Evolutionary conservation across 164 flowering plant genomes (phyloP).

Genomic region (Sedum album): DNA sequence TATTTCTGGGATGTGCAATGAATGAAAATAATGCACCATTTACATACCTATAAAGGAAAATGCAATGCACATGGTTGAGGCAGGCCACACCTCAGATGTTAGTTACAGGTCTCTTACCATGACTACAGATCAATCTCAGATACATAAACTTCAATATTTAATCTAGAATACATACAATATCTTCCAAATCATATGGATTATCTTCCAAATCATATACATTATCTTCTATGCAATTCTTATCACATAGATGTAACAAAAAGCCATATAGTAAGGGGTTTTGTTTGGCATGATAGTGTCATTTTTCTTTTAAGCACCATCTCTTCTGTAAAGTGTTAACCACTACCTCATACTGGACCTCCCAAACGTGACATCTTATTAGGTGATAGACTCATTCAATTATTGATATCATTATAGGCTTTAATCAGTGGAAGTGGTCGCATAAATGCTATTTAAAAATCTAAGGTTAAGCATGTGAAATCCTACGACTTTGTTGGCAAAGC

Average conservation of each 20-base stretch:
- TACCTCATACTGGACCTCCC: conserved; percentile 1
- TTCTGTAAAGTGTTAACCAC: conserved; percentile 1
- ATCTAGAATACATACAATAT: background rate
- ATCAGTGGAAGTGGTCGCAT: background rate
- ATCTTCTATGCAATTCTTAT: conserved; percentile 4
- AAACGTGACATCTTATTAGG: background rate
- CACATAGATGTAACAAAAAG: background rate
- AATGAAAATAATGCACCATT: background rate
- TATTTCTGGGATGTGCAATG: background rate
- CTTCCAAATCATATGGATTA: background rate
- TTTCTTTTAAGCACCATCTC: background rate
- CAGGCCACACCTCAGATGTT: background rate
- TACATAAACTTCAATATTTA: background rate
- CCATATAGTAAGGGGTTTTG: background rate
- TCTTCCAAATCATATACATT: no score
- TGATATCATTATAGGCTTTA: background rate
- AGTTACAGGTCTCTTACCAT: background rate
- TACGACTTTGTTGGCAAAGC: background rate
- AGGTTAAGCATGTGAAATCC: conserved; percentile 4
- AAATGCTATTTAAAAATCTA: background rate
- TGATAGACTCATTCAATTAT: background rate
- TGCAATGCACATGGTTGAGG: conserved; percentile 7
- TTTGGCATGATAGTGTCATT: conserved; percentile 3
- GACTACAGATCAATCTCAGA: background rate
- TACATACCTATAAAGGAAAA: background rate